phyloP scores from a whole-genome alignment of 2,329 filamentous ascomycete species.

The Xylaria sp. region DNA sequence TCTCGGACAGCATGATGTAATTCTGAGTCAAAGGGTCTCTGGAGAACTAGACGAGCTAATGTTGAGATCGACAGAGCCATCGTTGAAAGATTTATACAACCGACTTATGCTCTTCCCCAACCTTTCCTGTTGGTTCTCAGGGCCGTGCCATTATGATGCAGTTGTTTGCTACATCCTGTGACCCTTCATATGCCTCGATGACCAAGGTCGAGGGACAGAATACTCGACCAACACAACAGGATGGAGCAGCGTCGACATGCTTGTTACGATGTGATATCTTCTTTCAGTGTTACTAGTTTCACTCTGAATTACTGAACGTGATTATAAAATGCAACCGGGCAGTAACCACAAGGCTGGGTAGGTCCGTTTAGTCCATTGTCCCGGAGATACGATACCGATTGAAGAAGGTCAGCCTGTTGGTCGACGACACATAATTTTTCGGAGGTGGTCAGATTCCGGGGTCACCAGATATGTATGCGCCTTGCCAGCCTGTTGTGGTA shows the following conservation, averaged over 20 bases:
- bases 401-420: constrained; percentile 27
- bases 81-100: constrained; percentile 24
- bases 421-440: constrained; percentile 6
- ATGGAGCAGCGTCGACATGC: constrained; percentile 8
- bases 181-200: constrained; percentile 24
- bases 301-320: constrained; percentile 24
- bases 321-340: constrained; percentile 27
- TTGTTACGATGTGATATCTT: not conserved
- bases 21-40: not conserved
- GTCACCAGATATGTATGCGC: constrained; percentile 24
- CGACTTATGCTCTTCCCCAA: not conserved
- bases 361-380: constrained; percentile 22
- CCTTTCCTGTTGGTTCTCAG: not conserved
- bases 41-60: not conserved
- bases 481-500: constrained; percentile 6
- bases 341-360: constrained; percentile 26
- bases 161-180: constrained; percentile 25
- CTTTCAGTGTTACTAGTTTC: constrained; percentile 7
- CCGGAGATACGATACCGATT: constrained; percentile 26
- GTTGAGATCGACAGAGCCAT: not conserved
- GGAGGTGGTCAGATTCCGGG: constrained; percentile 15
- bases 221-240: not conserved
- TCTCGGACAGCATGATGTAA: constrained; percentile 20
- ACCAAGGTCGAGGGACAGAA: constrained; percentile 15
- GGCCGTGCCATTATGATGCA: constrained; percentile 17